Percentiles rank a stretch among this genome's conserved stretches.
Conservation (phyloP, 768 basidiomycete genomes). For the Rossbeevera mucosa region DNA sequence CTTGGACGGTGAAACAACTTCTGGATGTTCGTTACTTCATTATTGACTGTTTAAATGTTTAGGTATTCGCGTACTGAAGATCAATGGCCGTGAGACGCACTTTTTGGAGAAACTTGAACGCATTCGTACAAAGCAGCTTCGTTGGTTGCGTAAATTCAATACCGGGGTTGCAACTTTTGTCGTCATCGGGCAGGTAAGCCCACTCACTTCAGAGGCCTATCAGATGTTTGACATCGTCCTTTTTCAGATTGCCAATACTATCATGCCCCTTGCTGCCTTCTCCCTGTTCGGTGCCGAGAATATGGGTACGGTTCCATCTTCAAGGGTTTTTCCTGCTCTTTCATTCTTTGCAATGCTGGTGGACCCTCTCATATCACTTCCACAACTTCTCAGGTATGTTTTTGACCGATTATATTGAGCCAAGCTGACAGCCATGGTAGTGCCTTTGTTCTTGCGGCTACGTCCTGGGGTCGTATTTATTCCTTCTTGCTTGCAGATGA, state of each 20-base stretch:
- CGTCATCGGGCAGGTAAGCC: conserved; percentile 21
- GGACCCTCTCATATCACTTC: conserved; percentile 27
- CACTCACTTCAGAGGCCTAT: not conserved
- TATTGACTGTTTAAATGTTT: not conserved
- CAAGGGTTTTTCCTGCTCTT: conserved; percentile 27
- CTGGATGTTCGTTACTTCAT: not conserved
- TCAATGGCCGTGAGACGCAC: conserved; percentile 26
- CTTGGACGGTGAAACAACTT: conserved; percentile 19
- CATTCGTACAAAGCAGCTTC: conserved; percentile 23
- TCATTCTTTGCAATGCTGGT: conserved; percentile 32
- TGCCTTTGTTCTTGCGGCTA: conserved; percentile 21
- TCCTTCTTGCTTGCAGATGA: conserved; percentile 26
- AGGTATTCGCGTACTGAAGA: conserved; percentile 27
- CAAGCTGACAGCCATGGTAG: conserved; percentile 9
- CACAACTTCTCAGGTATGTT: conserved; percentile 27
- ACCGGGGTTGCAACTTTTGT: conserved; percentile 22
- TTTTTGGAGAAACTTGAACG: conserved; percentile 20
- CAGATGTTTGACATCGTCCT: conserved; percentile 3
- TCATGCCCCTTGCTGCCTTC: conserved; percentile 31
- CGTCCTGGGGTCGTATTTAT: conserved; percentile 29
- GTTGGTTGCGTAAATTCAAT: conserved; percentile 24
- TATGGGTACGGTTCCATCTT: conserved; percentile 18
- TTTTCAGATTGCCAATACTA: conserved; percentile 21
- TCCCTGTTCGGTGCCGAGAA: conserved; percentile 27
- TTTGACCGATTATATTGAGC: not conserved